These are phyloP conservation scores for Saxophila tyrrhenica DNA, from an alignment of 495 filamentous ascomycete species.

Conservation along the genomic window DNA sequence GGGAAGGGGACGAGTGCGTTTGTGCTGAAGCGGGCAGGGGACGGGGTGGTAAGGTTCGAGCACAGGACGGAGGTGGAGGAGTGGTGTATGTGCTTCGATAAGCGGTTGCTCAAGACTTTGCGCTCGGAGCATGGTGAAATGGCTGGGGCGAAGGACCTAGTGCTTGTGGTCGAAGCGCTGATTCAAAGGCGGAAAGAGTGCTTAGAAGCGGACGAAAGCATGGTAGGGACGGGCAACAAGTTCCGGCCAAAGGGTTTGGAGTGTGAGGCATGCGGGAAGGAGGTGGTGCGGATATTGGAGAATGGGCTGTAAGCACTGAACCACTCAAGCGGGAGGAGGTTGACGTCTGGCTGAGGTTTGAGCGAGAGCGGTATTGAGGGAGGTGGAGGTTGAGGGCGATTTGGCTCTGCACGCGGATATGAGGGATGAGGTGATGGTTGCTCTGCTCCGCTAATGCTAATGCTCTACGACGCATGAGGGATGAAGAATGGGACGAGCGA, in stretches of 20 bases:
- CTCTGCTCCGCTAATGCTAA: too few species aligned
- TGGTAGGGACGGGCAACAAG: not conserved
- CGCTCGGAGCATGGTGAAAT: not conserved
- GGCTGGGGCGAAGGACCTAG: not conserved
- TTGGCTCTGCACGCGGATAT: too few species aligned
- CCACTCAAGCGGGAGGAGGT: too few species aligned
- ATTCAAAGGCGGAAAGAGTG: not conserved
- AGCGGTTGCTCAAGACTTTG: not conserved
- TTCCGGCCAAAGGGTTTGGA: not conserved
- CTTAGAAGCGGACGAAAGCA: not conserved
- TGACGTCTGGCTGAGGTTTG: too few species aligned
- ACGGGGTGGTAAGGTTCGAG: not conserved
- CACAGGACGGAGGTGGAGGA: not conserved
- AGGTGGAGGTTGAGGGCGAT: too few species aligned
- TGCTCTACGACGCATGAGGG: too few species aligned
- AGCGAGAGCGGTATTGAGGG: too few species aligned
- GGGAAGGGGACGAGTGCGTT: not conserved
- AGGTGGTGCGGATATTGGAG: not conserved
- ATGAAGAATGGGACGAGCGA: too few species aligned
- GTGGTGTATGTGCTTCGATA: not conserved
- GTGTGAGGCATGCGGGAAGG: not conserved
- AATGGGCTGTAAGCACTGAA: not conserved
- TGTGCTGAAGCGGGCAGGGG: not conserved
- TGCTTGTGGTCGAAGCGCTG: not conserved
- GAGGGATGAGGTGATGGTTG: too few species aligned